These are phyloP conservation scores for Rhynchospora breviuscula DNA, from an alignment of 176 grass and related monocot species.

Conservation along the genomic window DNA sequence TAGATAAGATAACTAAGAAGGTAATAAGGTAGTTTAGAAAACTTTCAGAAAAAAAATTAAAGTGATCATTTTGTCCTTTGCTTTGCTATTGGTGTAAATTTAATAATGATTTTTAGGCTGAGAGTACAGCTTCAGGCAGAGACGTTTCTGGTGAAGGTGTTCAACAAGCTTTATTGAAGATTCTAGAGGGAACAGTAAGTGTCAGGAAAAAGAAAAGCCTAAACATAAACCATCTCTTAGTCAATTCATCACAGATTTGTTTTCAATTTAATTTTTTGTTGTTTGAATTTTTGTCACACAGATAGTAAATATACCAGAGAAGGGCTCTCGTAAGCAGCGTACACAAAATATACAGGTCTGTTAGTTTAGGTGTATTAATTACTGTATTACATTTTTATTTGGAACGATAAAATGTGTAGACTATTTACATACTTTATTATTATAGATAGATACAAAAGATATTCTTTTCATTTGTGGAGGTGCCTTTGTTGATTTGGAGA, in stretches of 20 bases:
- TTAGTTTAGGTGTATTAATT: not conserved
- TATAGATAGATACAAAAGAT: conserved; percentile 98
- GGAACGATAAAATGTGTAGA: conserved; percentile 5
- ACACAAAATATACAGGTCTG: conserved; percentile 80
- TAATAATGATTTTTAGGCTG: conserved; percentile 48
- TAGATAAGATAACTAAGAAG: conserved; percentile 99
- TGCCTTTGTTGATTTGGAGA: conserved; percentile 95
- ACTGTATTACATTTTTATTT: conserved; percentile 14
- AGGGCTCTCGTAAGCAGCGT: conserved; percentile 70
- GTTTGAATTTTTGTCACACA: conserved; percentile 31
- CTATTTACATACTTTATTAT: conserved; percentile 2
- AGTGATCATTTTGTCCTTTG: not conserved
- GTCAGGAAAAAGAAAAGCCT: conserved; percentile 1
- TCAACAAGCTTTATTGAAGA: conserved; percentile 96
- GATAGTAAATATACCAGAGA: conserved; percentile 92
- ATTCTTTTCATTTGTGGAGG: conserved; percentile 99
- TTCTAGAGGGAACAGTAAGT: conserved; percentile 99
- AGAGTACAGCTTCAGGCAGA: conserved; percentile 77
- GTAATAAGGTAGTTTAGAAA: conserved; percentile 42
- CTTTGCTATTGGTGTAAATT: conserved; percentile 9
- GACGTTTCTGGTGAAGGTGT: conserved; percentile 99
- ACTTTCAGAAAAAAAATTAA: not conserved
- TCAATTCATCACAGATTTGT: conserved; percentile 1
- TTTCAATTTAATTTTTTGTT: conserved; percentile 5
- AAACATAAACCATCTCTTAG: not conserved